phyloP scores from a whole-genome alignment of 2,329 filamentous ascomycete genomes.

The Cercospora zeina region DNA sequence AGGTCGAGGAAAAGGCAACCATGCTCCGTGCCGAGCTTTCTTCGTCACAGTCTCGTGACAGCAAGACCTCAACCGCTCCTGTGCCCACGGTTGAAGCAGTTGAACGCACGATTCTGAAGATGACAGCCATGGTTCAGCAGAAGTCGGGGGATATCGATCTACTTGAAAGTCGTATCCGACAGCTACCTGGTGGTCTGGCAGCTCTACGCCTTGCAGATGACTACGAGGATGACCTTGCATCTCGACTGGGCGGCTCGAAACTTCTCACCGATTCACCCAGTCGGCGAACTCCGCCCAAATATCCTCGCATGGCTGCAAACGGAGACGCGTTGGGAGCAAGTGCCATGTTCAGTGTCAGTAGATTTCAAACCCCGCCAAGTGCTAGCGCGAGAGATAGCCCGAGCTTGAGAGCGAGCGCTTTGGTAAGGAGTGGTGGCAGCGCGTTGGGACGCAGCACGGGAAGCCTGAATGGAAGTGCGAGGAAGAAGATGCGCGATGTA shows the following conservation, averaged over 20 bases:
- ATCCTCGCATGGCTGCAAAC: conserved; percentile 34
- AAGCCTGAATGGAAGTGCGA: conserved; percentile 35
- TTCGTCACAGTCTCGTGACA: conserved; percentile 42
- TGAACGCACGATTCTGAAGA: conserved; percentile 84
- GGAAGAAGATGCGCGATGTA: conserved; percentile 45
- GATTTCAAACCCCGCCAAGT: conserved; percentile 36
- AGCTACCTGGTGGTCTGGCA: conserved; percentile 50
- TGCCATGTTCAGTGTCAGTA: conserved; percentile 38
- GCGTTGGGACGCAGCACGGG: conserved; percentile 33
- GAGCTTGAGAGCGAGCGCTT: conserved; percentile 37
- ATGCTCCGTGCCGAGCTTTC: conserved; percentile 77
- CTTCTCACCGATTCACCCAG: conserved; percentile 37
- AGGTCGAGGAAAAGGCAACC: conserved; percentile 77
- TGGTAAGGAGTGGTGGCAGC: conserved; percentile 31
- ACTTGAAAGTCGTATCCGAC: conserved; percentile 81
- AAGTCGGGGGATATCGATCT: conserved; percentile 88
- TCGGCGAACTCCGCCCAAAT: conserved; percentile 41
- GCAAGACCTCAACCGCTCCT: conserved; percentile 40
- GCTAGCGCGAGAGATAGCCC: conserved; percentile 15
- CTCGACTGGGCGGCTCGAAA: conserved; percentile 33
- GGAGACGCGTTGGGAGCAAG: conserved; percentile 41
- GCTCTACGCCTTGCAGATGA: conserved; percentile 36
- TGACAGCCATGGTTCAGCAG: conserved; percentile 90
- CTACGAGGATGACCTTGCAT: conserved; percentile 40
- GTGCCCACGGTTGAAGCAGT: conserved; percentile 89